Evolutionary conservation across 2,329 filamentous ascomycete genomes (phyloP).

Genomic region (Penicillium sp.): DNA sequence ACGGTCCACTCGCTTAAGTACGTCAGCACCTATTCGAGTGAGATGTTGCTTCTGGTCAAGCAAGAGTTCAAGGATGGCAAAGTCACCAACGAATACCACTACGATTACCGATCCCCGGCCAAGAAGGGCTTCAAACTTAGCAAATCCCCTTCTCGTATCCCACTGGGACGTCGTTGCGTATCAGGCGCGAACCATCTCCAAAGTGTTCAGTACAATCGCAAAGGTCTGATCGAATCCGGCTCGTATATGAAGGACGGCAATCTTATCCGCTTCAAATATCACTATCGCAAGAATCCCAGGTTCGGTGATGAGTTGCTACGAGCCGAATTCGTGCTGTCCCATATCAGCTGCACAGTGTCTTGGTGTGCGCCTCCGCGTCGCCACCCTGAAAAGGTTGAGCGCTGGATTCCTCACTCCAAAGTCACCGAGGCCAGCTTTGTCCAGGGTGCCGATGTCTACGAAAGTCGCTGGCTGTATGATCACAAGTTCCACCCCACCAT

Average conservation of each 20-base stretch:
- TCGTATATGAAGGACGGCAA: conserved; percentile 54
- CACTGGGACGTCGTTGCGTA: conserved; percentile 47
- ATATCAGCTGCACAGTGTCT: conserved; percentile 53
- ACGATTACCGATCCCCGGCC: conserved; percentile 40
- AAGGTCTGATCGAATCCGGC: conserved; percentile 52
- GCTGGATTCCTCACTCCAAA: conserved; percentile 55
- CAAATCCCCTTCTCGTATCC: conserved; percentile 35
- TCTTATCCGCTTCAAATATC: conserved; percentile 52
- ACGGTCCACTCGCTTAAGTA: conserved; percentile 41
- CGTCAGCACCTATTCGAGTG: conserved; percentile 48
- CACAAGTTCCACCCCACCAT: conserved; percentile 50
- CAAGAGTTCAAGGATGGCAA: conserved; percentile 47
- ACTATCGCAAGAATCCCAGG: conserved; percentile 53
- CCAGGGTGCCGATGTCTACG: conserved; percentile 51
- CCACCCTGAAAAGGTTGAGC: conserved; percentile 50
- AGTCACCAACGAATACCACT: conserved; percentile 48
- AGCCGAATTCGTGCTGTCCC: conserved; percentile 53
- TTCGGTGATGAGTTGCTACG: conserved; percentile 55
- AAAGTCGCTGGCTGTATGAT: conserved; percentile 50
- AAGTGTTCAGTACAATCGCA: conserved; percentile 51
- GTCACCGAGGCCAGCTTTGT: conserved; percentile 55
- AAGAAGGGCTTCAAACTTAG: conserved; percentile 29
- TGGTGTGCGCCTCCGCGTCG: conserved; percentile 53
- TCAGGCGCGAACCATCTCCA: conserved; percentile 46
- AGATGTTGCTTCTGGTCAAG: conserved; percentile 45